A percentile compares a stretch with the other conserved stretches of the same genome.
Evolutionary conservation across 768 basidiomycete genomes (phyloP).

Genomic region (Auricularia sp.): DNA sequence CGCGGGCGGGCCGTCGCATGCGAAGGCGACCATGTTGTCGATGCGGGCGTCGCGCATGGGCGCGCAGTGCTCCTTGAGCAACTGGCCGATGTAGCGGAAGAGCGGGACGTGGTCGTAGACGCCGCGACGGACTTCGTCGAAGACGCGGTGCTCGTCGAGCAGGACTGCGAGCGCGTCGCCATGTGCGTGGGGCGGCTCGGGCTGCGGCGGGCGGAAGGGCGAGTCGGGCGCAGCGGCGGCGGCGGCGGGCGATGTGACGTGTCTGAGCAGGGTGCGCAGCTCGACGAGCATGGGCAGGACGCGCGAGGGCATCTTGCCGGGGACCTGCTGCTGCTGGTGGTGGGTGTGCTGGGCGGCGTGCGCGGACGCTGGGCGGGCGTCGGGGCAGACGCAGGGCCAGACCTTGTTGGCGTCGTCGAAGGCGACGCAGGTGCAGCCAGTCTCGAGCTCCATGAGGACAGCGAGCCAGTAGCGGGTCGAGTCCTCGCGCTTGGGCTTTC

Average conservation of each 20-base stretch:
- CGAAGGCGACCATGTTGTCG: conserved; percentile 70
- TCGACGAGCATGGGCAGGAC: conserved; percentile 60
- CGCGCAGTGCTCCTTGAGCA: conserved; percentile 83
- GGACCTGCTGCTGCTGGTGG: background rate
- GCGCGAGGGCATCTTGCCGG: conserved; percentile 46
- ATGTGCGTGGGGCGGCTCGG: conserved; percentile 46
- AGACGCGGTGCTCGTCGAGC: conserved; percentile 74
- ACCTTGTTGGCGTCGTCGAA: conserved; percentile 50
- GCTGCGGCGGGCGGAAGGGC: conserved; percentile 27
- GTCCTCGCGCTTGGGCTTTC: conserved; percentile 58
- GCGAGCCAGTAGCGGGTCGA: conserved; percentile 82
- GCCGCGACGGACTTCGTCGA: conserved; percentile 67
- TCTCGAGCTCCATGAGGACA: conserved; percentile 63
- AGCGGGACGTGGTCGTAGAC: conserved; percentile 72
- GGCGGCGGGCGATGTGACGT: conserved; percentile 68
- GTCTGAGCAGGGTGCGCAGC: conserved; percentile 69
- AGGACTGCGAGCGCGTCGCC: conserved; percentile 56
- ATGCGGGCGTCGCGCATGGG: conserved; percentile 84
- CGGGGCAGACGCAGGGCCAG: conserved; percentile 26
- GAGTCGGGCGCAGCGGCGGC: conserved; percentile 8
- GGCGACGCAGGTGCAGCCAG: conserved; percentile 77
- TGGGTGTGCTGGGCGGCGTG: background rate
- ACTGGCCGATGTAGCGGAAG: conserved; percentile 67
- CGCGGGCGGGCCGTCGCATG: conserved; percentile 25
- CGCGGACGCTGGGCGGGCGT: conserved; percentile 8